These are phyloP conservation scores for Thymus mandschuricus DNA, from an alignment of 257 asterid species.

Conservation along the genomic window DNA sequence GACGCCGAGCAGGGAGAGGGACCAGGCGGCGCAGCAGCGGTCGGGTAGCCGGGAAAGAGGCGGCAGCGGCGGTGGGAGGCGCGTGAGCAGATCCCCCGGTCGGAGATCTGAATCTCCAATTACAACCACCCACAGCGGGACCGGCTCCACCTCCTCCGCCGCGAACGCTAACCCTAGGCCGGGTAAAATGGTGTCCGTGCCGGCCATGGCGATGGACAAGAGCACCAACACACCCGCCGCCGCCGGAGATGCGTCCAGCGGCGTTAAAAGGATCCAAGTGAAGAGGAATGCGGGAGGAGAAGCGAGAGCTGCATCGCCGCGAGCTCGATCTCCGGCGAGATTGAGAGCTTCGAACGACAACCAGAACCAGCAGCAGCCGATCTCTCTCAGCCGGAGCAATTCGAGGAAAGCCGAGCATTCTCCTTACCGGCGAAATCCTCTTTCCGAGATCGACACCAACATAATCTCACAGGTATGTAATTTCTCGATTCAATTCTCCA, in stretches of 20 bases:
- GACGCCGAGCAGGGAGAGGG: conserved; percentile 86
- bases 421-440: conserved; percentile 83
- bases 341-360: conserved; percentile 47
- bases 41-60: conserved; percentile 77
- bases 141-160: conserved; percentile 35
- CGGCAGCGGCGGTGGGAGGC: conserved; percentile 58
- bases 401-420: conserved; percentile 89
- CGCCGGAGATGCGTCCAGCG: conserved; percentile 36
- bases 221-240: conserved; percentile 32
- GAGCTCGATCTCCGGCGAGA: conserved; percentile 89
- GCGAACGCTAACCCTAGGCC: conserved; percentile 55
- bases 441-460: conserved; percentile 75
- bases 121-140: conserved; percentile 25
- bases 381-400: conserved; percentile 87
- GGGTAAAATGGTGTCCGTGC: conserved; percentile 92
- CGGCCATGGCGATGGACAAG: conserved; percentile 76
- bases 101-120: conserved; percentile 94
- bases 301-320: conserved; percentile 72
- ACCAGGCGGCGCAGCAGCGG: conserved; percentile 52
- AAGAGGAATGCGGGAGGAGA: conserved; percentile 74
- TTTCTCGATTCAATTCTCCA: neutral
- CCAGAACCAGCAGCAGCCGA: conserved; percentile 53
- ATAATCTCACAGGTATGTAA: conserved; percentile 54
- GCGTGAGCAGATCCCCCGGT: conserved; percentile 95
- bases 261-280: conserved; percentile 83